A percentile compares a stretch with the other conserved stretches of the same genome.
phyloP scores from a whole-genome alignment of 371 early-diverging fungal species.

The Mucor irregularis region DNA sequence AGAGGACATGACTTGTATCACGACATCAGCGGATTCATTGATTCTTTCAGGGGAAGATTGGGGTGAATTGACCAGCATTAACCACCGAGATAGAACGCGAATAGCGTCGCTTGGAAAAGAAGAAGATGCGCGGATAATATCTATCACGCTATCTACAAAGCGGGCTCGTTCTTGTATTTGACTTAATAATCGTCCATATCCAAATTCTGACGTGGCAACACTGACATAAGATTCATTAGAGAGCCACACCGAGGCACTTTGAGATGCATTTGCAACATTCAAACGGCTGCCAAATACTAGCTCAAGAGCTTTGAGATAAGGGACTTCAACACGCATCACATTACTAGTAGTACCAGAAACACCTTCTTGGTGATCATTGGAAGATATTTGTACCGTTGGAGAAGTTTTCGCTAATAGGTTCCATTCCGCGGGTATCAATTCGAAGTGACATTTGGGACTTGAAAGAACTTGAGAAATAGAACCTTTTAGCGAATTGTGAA shows the following conservation, averaged over 20 bases:
- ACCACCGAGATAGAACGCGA: conserved; percentile 63
- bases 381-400: no score
- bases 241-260: conserved; percentile 38
- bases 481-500: neutral
- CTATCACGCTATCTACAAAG: conserved; percentile 56
- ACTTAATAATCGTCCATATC: conserved; percentile 73
- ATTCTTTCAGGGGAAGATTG: conserved; percentile 31
- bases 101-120: conserved; percentile 52
- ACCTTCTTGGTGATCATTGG: no score
- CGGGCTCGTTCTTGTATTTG: conserved; percentile 67
- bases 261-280: conserved; percentile 68
- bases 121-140: conserved; percentile 50
- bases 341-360: no score
- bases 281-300: conserved; percentile 75
- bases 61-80: conserved; percentile 58
- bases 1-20: conserved; percentile 6
- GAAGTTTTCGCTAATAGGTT: no score
- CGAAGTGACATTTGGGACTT: no score
- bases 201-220: conserved; percentile 74
- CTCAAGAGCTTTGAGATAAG: conserved; percentile 76
- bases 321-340: conserved; percentile 55
- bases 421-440: no score
- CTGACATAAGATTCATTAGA: conserved; percentile 29
- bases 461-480: no score
- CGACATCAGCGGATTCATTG: conserved; percentile 30